Conservation (phyloP, 352 stramenopile genomes). For the Pythium utonaiense region DNA sequence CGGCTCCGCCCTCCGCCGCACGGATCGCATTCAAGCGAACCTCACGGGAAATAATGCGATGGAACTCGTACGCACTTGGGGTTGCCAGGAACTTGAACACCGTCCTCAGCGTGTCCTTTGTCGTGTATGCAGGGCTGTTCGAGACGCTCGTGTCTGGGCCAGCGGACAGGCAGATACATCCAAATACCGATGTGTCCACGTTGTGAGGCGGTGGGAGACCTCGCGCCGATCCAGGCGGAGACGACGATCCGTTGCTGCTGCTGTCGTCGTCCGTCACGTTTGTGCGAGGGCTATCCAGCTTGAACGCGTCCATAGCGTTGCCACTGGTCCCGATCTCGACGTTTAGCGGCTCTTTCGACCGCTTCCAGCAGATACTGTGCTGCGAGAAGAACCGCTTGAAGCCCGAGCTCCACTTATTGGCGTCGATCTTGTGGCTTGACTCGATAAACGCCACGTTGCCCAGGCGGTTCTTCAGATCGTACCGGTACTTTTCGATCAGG, state of each 20-base stretch:
- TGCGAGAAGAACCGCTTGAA: slow-evolving; percentile 83
- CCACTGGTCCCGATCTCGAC: slow-evolving; percentile 33
- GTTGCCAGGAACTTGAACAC: slow-evolving; percentile 82
- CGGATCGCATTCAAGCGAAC: slow-evolving; percentile 46
- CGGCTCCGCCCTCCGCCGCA: slow-evolving; percentile 12
- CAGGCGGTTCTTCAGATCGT: slow-evolving; percentile 75
- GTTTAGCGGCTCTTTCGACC: slow-evolving; percentile 57
- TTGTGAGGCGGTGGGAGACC: not conserved
- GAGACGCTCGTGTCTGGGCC: slow-evolving; percentile 47
- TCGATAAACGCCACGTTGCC: slow-evolving; percentile 87
- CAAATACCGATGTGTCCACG: slow-evolving; percentile 41
- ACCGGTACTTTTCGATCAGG: slow-evolving; percentile 75
- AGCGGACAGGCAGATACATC: slow-evolving; percentile 76
- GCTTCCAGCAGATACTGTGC: slow-evolving; percentile 79
- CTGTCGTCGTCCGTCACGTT: slow-evolving; percentile 9
- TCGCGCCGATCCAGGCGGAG: slow-evolving; percentile 23
- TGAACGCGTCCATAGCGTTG: not conserved
- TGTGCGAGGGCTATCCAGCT: slow-evolving; percentile 1
- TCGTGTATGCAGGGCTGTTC: slow-evolving; percentile 66
- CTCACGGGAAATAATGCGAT: slow-evolving; percentile 48
- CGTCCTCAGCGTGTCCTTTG: slow-evolving; percentile 61
- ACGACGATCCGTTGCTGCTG: slow-evolving; percentile 5
- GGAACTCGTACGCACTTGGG: slow-evolving; percentile 76
- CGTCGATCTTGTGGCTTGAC: slow-evolving; percentile 77
- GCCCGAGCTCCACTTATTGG: slow-evolving; percentile 54